phyloP scores from a whole-genome alignment of 2,329 filamentous ascomycete species.

The Penicillium sp. region DNA sequence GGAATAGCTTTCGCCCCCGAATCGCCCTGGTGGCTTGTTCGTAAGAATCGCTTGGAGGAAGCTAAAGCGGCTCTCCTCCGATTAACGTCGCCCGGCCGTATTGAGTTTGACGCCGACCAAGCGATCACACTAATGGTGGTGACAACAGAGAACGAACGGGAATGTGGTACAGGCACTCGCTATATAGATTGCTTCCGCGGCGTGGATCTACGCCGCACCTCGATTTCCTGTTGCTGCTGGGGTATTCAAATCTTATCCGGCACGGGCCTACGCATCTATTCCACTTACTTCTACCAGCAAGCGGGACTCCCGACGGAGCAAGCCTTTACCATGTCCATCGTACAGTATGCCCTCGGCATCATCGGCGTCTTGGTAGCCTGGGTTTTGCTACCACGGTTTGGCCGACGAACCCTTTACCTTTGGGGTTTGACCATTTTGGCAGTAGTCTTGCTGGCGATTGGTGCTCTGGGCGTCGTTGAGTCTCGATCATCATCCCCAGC shows the following conservation, averaged over 20 bases:
- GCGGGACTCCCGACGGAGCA: slow-evolving; percentile 31
- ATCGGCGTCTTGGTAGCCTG: slow-evolving; percentile 58
- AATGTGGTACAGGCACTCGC: slow-evolving; percentile 25
- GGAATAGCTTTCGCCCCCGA: slow-evolving; percentile 3
- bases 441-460: slow-evolving; percentile 33
- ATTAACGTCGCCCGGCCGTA: background rate
- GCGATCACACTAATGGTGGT: background rate
- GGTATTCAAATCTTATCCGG: slow-evolving; percentile 38
- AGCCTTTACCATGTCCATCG: slow-evolving; percentile 28
- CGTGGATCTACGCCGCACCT: slow-evolving; percentile 38
- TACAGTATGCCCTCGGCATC: slow-evolving; percentile 56
- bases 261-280: slow-evolving; percentile 34
- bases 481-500: too few species aligned
- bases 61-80: background rate
- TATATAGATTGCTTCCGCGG: slow-evolving; percentile 45
- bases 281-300: slow-evolving; percentile 42
- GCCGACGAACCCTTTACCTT: slow-evolving; percentile 47
- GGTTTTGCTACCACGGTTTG: slow-evolving; percentile 47
- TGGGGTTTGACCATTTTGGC: slow-evolving; percentile 31
- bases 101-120: background rate
- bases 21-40: slow-evolving; percentile 11
- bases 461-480: slow-evolving; percentile 26
- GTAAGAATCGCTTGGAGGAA: background rate
- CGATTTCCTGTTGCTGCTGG: slow-evolving; percentile 40
- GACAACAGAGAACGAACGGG: background rate